These are phyloP conservation scores for Talaromyces islandicus DNA, from an alignment of 2,329 filamentous ascomycete genomes.

Conservation along the genomic window DNA sequence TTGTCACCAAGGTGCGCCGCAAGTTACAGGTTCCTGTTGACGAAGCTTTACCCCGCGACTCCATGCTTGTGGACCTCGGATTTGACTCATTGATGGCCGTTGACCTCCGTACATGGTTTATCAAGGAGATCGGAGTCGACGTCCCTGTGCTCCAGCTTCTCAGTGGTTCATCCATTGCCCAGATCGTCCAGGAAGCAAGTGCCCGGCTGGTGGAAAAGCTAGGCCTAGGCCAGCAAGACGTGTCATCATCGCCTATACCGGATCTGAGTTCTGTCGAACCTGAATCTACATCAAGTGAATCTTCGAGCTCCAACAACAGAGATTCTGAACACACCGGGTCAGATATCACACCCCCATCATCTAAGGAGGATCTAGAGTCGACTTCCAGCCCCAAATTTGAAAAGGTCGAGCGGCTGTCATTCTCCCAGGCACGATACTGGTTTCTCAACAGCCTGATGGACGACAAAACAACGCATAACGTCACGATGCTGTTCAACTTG, in stretches of 20 bases:
- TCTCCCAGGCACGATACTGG: not conserved
- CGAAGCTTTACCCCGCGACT: not conserved
- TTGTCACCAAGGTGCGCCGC: not conserved
- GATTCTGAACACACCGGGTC: not conserved
- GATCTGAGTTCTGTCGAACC: too few species aligned
- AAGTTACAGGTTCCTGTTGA: not conserved
- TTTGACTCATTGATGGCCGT: not conserved
- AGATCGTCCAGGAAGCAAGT: too few species aligned
- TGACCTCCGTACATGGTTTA: slow-evolving; percentile 34
- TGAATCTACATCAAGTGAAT: not conserved
- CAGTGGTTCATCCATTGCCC: not conserved
- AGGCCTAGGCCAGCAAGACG: not conserved
- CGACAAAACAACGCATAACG: not conserved
- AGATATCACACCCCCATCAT: not conserved
- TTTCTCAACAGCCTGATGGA: not conserved
- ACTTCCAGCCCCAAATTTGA: not conserved
- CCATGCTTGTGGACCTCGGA: not conserved
- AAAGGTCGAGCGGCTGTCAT: not conserved
- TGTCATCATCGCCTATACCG: not conserved
- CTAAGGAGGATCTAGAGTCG: not conserved
- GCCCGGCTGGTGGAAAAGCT: not conserved
- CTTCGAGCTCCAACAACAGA: not conserved
- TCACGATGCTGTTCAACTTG: not conserved
- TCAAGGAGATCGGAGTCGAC: slow-evolving; percentile 38
- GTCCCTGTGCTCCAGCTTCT: slow-evolving; percentile 34